Percentiles rank a stretch among this genome's conserved stretches.
Evolutionary conservation across 1,139 yeast genomes (phyloP).

Genomic region (Saccharomyces pastorianus): DNA sequence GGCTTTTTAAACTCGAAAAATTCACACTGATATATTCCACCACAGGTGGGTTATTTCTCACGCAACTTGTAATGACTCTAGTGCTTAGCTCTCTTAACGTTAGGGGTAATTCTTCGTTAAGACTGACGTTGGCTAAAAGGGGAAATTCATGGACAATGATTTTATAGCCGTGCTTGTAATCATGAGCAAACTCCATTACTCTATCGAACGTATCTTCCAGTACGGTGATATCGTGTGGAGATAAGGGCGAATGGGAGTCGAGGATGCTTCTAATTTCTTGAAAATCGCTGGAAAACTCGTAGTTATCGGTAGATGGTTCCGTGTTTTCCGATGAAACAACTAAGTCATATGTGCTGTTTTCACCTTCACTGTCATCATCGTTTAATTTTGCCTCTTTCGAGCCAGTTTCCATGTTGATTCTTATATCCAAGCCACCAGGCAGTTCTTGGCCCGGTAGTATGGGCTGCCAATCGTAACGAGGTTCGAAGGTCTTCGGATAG

Average conservation of each 20-base stretch:
- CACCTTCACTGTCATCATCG: slow-evolving; percentile 23
- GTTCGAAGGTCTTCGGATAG: slow-evolving; percentile 54
- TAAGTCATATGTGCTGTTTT: neutral
- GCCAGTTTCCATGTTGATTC: slow-evolving; percentile 62
- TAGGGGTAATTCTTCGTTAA: slow-evolving; percentile 13
- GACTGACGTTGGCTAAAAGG: slow-evolving; percentile 13
- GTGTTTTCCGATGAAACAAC: neutral
- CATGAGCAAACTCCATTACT: slow-evolving; percentile 30
- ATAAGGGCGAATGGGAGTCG: slow-evolving; percentile 5
- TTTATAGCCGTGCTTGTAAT: slow-evolving; percentile 29
- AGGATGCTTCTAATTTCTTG: slow-evolving; percentile 9
- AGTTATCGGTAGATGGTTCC: slow-evolving; percentile 3
- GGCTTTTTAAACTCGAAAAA: slow-evolving; percentile 14
- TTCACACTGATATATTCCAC: slow-evolving; percentile 27
- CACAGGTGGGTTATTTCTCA: slow-evolving; percentile 71
- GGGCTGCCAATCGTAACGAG: slow-evolving; percentile 59
- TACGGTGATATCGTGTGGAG: slow-evolving; percentile 15
- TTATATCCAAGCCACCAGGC: slow-evolving; percentile 72
- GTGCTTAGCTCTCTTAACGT: slow-evolving; percentile 39
- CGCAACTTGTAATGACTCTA: slow-evolving; percentile 47
- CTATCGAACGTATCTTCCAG: slow-evolving; percentile 22
- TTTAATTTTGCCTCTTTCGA: slow-evolving; percentile 56
- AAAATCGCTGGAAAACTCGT: slow-evolving; percentile 24
- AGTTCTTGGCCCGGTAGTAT: slow-evolving; percentile 61
- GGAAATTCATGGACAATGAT: slow-evolving; percentile 27